A percentile compares a stretch with the other conserved stretches of the same genome.
phyloP scores from a whole-genome alignment of 1,284 basidiomycete species.

The Afroboletus lepidellus region DNA sequence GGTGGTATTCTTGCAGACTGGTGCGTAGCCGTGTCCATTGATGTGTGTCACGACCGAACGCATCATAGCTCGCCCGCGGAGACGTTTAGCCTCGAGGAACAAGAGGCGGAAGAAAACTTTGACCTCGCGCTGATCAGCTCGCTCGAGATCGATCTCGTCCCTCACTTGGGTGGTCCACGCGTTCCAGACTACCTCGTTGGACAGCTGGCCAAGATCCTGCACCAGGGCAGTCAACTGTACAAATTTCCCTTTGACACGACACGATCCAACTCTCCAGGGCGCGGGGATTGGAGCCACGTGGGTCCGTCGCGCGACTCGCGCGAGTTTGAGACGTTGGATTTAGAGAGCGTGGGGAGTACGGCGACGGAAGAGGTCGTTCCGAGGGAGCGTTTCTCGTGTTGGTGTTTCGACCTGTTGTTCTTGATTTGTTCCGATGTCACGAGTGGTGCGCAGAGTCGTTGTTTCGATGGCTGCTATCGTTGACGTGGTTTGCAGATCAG shows the following conservation, averaged over 20 bases:
- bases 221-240: slow-evolving; percentile 75
- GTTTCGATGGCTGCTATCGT: background rate
- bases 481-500: slow-evolving; percentile 44
- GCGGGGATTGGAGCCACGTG: slow-evolving; percentile 6
- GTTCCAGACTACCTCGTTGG: slow-evolving; percentile 75
- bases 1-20: slow-evolving; percentile 85
- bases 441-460: slow-evolving; percentile 43
- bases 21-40: slow-evolving; percentile 43
- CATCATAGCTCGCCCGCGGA: slow-evolving; percentile 50
- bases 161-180: slow-evolving; percentile 65
- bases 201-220: slow-evolving; percentile 70
- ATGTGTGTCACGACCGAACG: background rate
- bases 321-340: slow-evolving; percentile 41
- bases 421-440: slow-evolving; percentile 67
- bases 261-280: slow-evolving; percentile 16
- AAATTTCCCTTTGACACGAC: slow-evolving; percentile 33
- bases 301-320: slow-evolving; percentile 11
- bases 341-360: slow-evolving; percentile 57
- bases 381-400: slow-evolving; percentile 87
- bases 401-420: slow-evolving; percentile 91
- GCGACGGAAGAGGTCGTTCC: slow-evolving; percentile 55
- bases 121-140: slow-evolving; percentile 80
- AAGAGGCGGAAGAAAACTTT: slow-evolving; percentile 84
- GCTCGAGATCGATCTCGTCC: slow-evolving; percentile 77
- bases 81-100: slow-evolving; percentile 56